Evolutionary conservation across 73 alveolate genomes (phyloP).

Genomic region (Paramecium octaurelia): DNA sequence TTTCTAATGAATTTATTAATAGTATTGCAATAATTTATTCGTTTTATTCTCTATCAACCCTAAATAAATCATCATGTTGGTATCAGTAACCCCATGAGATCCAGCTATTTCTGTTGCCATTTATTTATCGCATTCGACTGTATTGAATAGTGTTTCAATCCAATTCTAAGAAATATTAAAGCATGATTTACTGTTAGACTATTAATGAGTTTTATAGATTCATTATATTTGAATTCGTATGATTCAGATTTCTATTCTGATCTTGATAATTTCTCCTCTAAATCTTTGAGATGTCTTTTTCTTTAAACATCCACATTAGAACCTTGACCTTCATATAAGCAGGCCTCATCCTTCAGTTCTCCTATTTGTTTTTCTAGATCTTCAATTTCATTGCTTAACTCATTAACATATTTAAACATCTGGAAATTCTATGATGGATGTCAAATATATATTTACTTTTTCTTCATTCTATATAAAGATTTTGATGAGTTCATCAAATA

Average conservation of each 20-base stretch:
- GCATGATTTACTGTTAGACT: background rate
- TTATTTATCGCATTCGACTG: conserved; percentile 75
- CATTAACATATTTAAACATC: conserved; percentile 80
- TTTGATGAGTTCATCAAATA: conserved; percentile 75
- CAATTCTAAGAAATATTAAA: conserved; percentile 26
- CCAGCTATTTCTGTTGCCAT: conserved; percentile 71
- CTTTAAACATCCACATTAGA: conserved; percentile 58
- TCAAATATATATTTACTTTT: conserved; percentile 34
- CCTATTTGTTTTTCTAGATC: conserved; percentile 83
- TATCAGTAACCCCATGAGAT: conserved; percentile 72
- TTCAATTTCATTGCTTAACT: conserved; percentile 81
- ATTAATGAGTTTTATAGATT: conserved; percentile 46
- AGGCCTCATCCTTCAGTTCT: conserved; percentile 63
- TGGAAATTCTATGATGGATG: conserved; percentile 45
- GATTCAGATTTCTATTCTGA: conserved; percentile 79
- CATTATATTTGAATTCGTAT: conserved; percentile 76
- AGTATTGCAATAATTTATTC: conserved; percentile 54
- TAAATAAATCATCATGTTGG: conserved; percentile 73
- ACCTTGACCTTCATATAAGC: background rate
- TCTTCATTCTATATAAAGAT: conserved; percentile 83
- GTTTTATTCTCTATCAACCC: conserved; percentile 81
- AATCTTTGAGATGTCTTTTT: conserved; percentile 62
- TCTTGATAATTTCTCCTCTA: conserved; percentile 67
- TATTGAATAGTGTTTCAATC: conserved; percentile 75
- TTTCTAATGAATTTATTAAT: conserved; percentile 27